A percentile compares a stretch with the other conserved stretches of the same genome.
Evolutionary conservation across 306 rosid genomes (phyloP).

Genomic region (Dalbergia cultrata): DNA sequence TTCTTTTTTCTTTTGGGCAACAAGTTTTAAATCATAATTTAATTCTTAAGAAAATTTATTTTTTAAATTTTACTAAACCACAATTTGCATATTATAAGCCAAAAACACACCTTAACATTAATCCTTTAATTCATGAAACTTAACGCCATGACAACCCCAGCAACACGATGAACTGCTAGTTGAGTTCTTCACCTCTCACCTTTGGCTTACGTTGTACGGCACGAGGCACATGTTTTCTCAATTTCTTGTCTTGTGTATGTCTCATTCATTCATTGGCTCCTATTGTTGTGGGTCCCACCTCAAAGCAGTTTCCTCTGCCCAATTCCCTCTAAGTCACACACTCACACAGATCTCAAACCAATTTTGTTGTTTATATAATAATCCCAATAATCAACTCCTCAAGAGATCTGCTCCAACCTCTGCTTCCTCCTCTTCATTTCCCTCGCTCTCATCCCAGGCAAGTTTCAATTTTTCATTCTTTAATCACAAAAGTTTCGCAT

Average conservation of each 20-base stretch:
- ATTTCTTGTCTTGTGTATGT: no score
- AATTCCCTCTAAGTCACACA: not conserved
- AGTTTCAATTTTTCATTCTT: not conserved
- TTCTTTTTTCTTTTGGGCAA: no score
- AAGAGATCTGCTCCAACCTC: constrained; percentile 40
- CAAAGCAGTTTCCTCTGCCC: constrained; percentile 11
- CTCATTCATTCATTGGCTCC: not conserved
- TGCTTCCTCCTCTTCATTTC: not conserved
- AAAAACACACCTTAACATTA: no score
- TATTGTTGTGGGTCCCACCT: constrained; percentile 40
- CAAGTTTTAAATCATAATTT: no score
- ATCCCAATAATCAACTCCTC: constrained; percentile 3
- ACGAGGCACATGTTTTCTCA: constrained; percentile 41
- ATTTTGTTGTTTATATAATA: not conserved
- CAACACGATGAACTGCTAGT: not conserved
- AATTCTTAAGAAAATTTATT: no score
- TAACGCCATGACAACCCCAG: not conserved
- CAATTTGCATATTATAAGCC: no score
- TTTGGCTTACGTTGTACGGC: constrained; percentile 6
- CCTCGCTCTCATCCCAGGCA: constrained; percentile 31
- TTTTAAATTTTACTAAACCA: no score
- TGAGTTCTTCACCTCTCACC: not conserved
- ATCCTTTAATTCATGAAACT: not conserved
- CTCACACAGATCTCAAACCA: constrained; percentile 45
- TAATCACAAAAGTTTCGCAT: not conserved